Conservation (phyloP, 192 early-diverging fungal species). For the Backusella australiensis region DNA sequence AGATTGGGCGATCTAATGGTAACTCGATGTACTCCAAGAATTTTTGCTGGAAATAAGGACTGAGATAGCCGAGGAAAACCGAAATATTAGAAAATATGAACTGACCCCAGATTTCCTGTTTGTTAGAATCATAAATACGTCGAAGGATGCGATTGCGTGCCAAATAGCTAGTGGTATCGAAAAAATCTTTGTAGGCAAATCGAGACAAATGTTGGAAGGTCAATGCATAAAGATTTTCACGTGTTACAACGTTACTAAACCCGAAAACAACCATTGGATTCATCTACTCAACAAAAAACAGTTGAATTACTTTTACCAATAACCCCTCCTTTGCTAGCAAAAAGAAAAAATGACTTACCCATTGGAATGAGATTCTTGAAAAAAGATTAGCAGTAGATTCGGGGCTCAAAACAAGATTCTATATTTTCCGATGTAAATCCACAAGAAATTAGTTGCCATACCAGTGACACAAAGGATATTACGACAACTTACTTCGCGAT, state of each 20-base stretch:
- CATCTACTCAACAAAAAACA: background rate
- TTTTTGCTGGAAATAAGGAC: constrained; percentile 44
- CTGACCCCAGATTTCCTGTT: constrained; percentile 23
- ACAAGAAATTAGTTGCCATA: background rate
- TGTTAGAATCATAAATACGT: constrained; percentile 20
- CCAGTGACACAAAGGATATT: background rate
- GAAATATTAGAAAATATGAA: constrained; percentile 16
- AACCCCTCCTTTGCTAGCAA: background rate
- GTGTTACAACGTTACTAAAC: constrained; percentile 1
- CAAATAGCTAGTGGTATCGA: background rate
- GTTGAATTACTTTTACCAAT: no score
- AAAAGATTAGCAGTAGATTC: constrained; percentile 21
- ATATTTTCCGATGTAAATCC: background rate
- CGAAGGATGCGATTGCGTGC: background rate
- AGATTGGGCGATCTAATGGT: constrained; percentile 21
- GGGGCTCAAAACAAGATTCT: constrained; percentile 14
- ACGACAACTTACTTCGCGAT: constrained; percentile 17
- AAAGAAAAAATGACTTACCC: constrained; percentile 8
- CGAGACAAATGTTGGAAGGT: constrained; percentile 9
- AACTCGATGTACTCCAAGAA: constrained; percentile 41
- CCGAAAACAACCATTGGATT: constrained; percentile 9
- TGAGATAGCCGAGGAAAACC: constrained; percentile 36
- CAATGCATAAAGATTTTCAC: constrained; percentile 14
- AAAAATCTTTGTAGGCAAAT: background rate
- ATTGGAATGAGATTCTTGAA: constrained; percentile 17